Percentiles rank a stretch among this genome's conserved stretches.
Evolutionary conservation across 129 eudicot species (phyloP).

Genomic region (Chrysanthemum makinoi): DNA sequence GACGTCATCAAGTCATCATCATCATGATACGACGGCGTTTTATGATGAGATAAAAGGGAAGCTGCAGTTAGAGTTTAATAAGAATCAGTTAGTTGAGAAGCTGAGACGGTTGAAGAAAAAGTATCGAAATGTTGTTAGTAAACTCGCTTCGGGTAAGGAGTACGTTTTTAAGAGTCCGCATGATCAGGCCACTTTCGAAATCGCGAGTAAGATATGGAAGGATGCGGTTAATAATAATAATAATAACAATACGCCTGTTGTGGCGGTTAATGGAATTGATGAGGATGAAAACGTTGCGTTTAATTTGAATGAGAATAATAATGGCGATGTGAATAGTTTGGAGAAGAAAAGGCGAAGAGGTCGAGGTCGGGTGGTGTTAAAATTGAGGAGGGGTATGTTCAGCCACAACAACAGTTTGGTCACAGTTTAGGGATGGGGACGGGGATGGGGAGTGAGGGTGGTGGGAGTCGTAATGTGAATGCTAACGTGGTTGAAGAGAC

Average conservation of each 20-base stretch:
- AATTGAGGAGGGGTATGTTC: slow-evolving; percentile 44
- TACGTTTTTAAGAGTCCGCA: slow-evolving; percentile 75
- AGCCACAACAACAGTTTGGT: slow-evolving; percentile 27
- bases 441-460: too few species aligned
- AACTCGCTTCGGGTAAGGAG: slow-evolving; percentile 69
- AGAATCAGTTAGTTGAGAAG: slow-evolving; percentile 93
- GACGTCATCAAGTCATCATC: slow-evolving; percentile 38
- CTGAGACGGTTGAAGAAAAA: slow-evolving; percentile 86
- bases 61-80: slow-evolving; percentile 81
- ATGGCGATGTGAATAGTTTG: slow-evolving; percentile 38
- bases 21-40: slow-evolving; percentile 89
- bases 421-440: slow-evolving; percentile 21
- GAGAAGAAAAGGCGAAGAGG: slow-evolving; percentile 56
- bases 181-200: slow-evolving; percentile 82
- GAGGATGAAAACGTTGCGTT: slow-evolving; percentile 31
- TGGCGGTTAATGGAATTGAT: slow-evolving; percentile 42
- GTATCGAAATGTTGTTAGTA: slow-evolving; percentile 69
- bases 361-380: slow-evolving; percentile 37
- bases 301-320: slow-evolving; percentile 35
- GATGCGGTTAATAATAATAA: slow-evolving; percentile 20
- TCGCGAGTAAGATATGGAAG: slow-evolving; percentile 62
- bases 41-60: slow-evolving; percentile 84
- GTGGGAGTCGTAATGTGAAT: slow-evolving; percentile 8
- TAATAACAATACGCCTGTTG: slow-evolving; percentile 16
- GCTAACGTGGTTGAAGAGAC: slow-evolving; percentile 79